These are phyloP conservation scores for Athelia psychrophila DNA, from an alignment of 1,284 basidiomycete species.

Conservation along the genomic window DNA sequence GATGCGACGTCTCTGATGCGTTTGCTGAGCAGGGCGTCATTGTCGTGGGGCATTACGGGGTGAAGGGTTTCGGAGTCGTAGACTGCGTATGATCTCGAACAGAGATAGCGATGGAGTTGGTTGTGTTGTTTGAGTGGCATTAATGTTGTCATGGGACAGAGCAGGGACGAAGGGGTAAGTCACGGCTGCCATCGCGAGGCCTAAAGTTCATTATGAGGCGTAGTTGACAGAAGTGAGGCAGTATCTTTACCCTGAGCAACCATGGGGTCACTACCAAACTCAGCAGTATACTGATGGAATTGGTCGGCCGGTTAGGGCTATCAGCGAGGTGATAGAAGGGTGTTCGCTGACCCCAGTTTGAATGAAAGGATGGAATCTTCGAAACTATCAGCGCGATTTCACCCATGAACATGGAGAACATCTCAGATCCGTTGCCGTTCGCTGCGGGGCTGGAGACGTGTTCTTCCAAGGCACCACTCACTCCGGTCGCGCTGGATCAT, in stretches of 20 bases:
- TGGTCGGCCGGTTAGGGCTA: background rate
- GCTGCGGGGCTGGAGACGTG: conserved; percentile 53
- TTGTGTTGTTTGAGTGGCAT: conserved; percentile 3
- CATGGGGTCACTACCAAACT: conserved; percentile 54
- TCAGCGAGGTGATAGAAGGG: conserved; percentile 1
- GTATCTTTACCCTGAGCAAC: conserved; percentile 46
- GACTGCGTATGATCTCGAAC: conserved; percentile 46
- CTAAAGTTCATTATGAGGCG: conserved; percentile 21
- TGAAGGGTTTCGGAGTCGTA: conserved; percentile 52
- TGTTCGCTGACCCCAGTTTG: conserved; percentile 51
- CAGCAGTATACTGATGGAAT: conserved; percentile 60
- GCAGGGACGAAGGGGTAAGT: conserved; percentile 30
- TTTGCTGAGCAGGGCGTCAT: conserved; percentile 35
- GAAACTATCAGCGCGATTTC: conserved; percentile 34
- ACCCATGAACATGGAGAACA: conserved; percentile 54
- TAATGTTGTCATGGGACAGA: conserved; percentile 32
- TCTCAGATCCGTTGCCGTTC: conserved; percentile 44
- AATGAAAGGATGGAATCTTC: conserved; percentile 62
- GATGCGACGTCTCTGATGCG: conserved; percentile 34
- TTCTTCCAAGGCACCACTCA: conserved; percentile 40
- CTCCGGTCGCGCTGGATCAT: conserved; percentile 42
- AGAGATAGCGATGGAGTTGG: conserved; percentile 33
- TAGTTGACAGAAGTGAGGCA: background rate
- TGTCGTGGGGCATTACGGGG: conserved; percentile 53
- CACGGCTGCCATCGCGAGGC: conserved; percentile 57